phyloP scores from a whole-genome alignment of 257 asterid species.

The Verbascum thapsus region DNA sequence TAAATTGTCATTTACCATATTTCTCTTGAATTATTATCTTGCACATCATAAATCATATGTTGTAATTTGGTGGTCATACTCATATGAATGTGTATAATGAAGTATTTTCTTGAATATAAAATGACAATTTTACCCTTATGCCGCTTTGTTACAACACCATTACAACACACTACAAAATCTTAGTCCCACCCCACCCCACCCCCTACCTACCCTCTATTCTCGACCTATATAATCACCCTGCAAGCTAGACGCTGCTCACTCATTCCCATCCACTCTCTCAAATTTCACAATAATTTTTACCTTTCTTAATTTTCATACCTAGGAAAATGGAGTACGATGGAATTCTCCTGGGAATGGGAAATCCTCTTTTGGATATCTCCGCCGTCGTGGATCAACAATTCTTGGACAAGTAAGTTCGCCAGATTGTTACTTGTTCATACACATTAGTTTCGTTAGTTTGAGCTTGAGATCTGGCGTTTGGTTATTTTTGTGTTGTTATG shows the following conservation, averaged over 20 bases:
- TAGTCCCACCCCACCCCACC: background rate
- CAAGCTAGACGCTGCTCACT: slow-evolving; percentile 19
- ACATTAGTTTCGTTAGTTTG: background rate
- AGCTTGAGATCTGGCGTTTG: slow-evolving; percentile 15
- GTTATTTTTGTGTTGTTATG: background rate
- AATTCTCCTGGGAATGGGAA: slow-evolving; percentile 76
- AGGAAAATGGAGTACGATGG: slow-evolving; percentile 60
- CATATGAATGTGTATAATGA: too few species aligned
- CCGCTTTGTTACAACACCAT: too few species aligned
- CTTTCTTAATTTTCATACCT: background rate
- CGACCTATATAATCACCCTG: background rate
- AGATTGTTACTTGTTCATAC: background rate
- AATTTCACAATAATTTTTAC: background rate
- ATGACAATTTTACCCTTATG: too few species aligned
- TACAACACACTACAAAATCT: background rate
- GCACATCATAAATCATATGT: too few species aligned
- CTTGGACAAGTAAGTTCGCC: slow-evolving; percentile 53
- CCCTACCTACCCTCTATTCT: too few species aligned
- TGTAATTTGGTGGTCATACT: too few species aligned
- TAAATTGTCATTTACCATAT: too few species aligned
- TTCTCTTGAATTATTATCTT: too few species aligned
- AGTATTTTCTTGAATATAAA: too few species aligned
- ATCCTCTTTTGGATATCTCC: slow-evolving; percentile 73
- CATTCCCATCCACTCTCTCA: background rate
- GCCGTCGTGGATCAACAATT: slow-evolving; percentile 68